phyloP scores from a whole-genome alignment of 345 rosid species.

The Noccaea bulbosa region DNA sequence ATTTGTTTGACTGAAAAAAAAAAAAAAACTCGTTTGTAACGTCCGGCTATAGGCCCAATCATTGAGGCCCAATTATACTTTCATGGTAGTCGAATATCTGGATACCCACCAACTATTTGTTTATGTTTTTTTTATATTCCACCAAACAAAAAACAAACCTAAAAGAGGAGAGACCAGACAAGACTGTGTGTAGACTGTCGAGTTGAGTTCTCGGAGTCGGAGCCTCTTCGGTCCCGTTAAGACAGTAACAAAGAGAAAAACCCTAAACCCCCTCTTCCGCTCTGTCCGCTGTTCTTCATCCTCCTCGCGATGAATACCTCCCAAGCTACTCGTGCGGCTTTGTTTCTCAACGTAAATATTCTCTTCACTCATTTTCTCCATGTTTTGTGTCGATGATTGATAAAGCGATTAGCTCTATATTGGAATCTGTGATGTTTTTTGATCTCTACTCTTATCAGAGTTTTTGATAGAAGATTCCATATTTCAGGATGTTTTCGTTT shows the following conservation, averaged over 20 bases:
- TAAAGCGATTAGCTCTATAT: neutral
- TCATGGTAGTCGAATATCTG: too few relatives aligned
- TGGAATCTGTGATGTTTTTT: neutral
- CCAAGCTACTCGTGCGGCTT: slow-evolving; percentile 43
- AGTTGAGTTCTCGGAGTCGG: slow-evolving; percentile 33
- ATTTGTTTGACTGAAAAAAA: too few relatives aligned
- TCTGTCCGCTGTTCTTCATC: neutral
- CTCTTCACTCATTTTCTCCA: slow-evolving; percentile 2
- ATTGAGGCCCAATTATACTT: too few relatives aligned
- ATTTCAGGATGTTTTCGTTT: neutral
- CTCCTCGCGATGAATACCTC: slow-evolving; percentile 35
- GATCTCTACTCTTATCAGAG: neutral
- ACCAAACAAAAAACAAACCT: neutral
- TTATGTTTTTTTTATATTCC: too few relatives aligned
- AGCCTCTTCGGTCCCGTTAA: slow-evolving; percentile 32
- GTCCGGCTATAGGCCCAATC: too few relatives aligned
- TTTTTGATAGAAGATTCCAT: slow-evolving; percentile 22
- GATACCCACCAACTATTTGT: too few relatives aligned
- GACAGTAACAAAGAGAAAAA: slow-evolving; percentile 9
- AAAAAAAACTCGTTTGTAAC: too few relatives aligned
- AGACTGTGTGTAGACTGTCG: slow-evolving; percentile 32
- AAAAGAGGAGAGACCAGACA: slow-evolving; percentile 15
- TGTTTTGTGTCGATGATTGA: slow-evolving; percentile 6
- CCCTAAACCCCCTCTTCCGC: slow-evolving; percentile 23
- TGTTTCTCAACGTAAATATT: slow-evolving; percentile 38